Base-by-base conservation (phyloP, 768 basidiomycete species). In the Phallus indusiatus region DNA sequence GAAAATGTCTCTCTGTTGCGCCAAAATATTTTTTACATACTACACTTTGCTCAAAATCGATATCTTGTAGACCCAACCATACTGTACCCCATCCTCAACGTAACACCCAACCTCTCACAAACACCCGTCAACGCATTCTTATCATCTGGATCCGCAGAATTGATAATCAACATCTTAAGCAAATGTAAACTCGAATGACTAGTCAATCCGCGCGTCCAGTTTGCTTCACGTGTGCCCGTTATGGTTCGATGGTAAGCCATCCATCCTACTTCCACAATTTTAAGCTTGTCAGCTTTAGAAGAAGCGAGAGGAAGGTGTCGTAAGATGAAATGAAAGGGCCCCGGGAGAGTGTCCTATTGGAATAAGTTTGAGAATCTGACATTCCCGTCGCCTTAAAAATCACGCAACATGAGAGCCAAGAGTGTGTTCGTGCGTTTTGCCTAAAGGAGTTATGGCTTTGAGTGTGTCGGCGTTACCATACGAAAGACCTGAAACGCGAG, bases 401-500 rank as follows among this genome's bases (percentile, higher is more conserved):
- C 42, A 10, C 42, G 42, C 33, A 64, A 37, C n/a, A 59, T 62
- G 1, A 64, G 58, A 16, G 55, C 50, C 18, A 46, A 65, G 63
- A 51, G 64, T 48, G 35, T 64, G 54, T 33, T 62, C 58, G 47
- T 65, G 64, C 1, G 63, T 28, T 7, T 10, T 49, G 48, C 61
- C 37, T 24, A 65, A 61, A 53, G 55, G 64, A 21, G 59, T 59
- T 17, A 64, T 54, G 5, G 60, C 63, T 21, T 35, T 14, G 9
- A 53, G 4, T 10, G 50, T 54, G 22, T 36, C 36, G 16, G 46
- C 46, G 28, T n/a, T 9, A 21, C 55, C 36, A 33, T 36, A 28
- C 5, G 47, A 24, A 22, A 64, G n/a, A 11, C 60, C 64, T n/a
- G 64, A 51, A 53, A 62, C 58, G 37, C 64, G 54, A 12, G 47